Percentiles rank a stretch among this genome's conserved stretches.
Evolutionary conservation across 805 yeast species (phyloP).

Genomic region (Metschnikowia lunata): DNA sequence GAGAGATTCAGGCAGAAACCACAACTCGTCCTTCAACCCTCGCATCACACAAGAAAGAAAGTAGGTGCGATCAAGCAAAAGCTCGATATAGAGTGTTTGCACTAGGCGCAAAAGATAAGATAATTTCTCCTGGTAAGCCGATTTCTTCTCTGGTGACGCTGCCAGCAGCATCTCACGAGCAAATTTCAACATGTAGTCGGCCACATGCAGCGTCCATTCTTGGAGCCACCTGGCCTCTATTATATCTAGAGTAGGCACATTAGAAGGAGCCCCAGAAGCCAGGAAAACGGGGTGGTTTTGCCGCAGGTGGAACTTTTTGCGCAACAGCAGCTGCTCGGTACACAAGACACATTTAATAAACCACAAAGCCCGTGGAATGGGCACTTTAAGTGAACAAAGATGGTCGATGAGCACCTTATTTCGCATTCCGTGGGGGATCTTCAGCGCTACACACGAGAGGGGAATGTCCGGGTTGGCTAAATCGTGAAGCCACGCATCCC

Average conservation of each 20-base stretch:
- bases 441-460: constrained; percentile 61
- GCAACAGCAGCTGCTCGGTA: constrained; percentile 40
- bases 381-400: constrained; percentile 61
- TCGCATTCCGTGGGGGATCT: constrained; percentile 87
- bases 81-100: constrained; percentile 65
- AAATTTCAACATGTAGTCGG: constrained; percentile 52
- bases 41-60: constrained; percentile 63
- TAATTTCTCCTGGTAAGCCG: constrained; percentile 47
- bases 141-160: constrained; percentile 25
- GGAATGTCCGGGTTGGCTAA: constrained; percentile 67
- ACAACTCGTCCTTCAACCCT: constrained; percentile 39
- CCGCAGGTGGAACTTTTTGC: constrained; percentile 27
- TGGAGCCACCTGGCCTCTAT: constrained; percentile 63
- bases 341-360: constrained; percentile 81
- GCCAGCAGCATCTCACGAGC: constrained; percentile 37
- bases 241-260: constrained; percentile 18
- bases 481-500: constrained; percentile 82
- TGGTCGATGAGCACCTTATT: constrained; percentile 71
- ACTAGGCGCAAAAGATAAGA: constrained; percentile 57
- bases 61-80: constrained; percentile 55
- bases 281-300: constrained; percentile 2
- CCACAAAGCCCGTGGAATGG: constrained; percentile 85
- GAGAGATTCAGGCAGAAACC: constrained; percentile 26
- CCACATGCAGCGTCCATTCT: constrained; percentile 88
- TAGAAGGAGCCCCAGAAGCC: constrained; percentile 6